Percentiles rank a stretch among this genome's conserved stretches.
phyloP scores from a whole-genome alignment of 225 moss, liverwort and hornwort genomes.

The Antitrichia curtipendula region DNA sequence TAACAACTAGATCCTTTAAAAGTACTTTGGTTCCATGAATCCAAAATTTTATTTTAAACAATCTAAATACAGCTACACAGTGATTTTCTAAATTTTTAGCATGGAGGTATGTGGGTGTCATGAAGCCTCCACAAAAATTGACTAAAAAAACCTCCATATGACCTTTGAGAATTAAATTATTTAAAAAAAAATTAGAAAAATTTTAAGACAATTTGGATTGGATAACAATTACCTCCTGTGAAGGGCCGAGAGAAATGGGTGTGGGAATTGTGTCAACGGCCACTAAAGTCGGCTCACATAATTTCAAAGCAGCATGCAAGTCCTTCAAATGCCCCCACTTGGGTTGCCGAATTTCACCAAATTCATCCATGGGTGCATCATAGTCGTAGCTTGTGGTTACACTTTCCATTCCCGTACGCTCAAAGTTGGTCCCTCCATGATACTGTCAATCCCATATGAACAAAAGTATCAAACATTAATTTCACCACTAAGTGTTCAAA shows the following conservation, averaged over 20 bases:
- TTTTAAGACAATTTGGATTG: too few species aligned
- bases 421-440: slow-evolving; percentile 87
- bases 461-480: background rate
- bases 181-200: too few species aligned
- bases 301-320: slow-evolving; percentile 50
- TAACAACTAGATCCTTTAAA: background rate
- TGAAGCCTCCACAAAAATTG: background rate
- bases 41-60: background rate
- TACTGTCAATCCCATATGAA: slow-evolving; percentile 15
- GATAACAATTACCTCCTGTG: slow-evolving; percentile 19
- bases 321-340: slow-evolving; percentile 80
- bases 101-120: background rate
- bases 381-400: slow-evolving; percentile 77
- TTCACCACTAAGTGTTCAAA: accelerated
- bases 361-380: slow-evolving; percentile 72
- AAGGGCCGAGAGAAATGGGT: slow-evolving; percentile 12
- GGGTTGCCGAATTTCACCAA: slow-evolving; percentile 45
- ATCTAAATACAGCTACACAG: background rate
- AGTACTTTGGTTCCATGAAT: background rate
- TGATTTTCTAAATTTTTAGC: background rate
- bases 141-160: accelerated
- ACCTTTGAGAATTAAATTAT: background rate
- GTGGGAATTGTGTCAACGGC: slow-evolving; percentile 17
- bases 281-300: slow-evolving; percentile 50
- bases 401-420: slow-evolving; percentile 42